These are phyloP conservation scores for Globisporangium parvum DNA, from an alignment of 352 stramenopile species.

Conservation along the genomic window DNA sequence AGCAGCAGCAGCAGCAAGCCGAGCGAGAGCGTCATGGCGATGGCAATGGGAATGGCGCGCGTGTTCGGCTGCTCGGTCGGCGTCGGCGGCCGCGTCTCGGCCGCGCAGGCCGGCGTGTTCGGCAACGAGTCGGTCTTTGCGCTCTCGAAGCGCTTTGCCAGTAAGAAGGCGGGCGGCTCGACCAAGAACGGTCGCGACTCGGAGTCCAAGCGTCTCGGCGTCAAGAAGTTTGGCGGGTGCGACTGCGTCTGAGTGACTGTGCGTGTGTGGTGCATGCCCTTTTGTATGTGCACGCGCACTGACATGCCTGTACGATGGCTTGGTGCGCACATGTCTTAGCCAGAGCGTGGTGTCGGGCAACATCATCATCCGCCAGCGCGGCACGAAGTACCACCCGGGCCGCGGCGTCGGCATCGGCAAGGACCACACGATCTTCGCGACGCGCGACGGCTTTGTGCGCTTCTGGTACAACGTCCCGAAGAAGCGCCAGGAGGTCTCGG, in stretches of 20 bases:
- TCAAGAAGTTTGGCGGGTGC: constrained; percentile 96
- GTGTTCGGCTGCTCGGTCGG: constrained; percentile 33
- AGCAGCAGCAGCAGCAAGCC: background rate
- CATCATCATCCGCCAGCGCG: constrained; percentile 98
- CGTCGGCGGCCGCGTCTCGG: constrained; percentile 20
- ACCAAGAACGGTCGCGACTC: constrained; percentile 98
- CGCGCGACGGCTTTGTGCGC: constrained; percentile 80
- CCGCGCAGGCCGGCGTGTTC: constrained; percentile 9
- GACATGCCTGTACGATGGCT: background rate
- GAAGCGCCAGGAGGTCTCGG: constrained; percentile 83
- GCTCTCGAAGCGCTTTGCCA: constrained; percentile 73
- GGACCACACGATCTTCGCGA: constrained; percentile 93
- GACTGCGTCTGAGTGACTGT: constrained; percentile 1
- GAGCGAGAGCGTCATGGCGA: constrained; percentile 49
- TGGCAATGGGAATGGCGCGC: constrained; percentile 69
- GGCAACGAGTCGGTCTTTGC: constrained; percentile 39
- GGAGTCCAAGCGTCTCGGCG: constrained; percentile 92
- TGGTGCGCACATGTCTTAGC: constrained; percentile 17
- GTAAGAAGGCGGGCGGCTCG: constrained; percentile 96
- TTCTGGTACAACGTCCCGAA: constrained; percentile 89
- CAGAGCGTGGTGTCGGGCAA: constrained; percentile 89
- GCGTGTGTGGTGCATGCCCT: background rate
- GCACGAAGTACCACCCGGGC: constrained; percentile 93
- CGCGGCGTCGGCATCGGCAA: constrained; percentile 92
- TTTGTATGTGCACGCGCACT: background rate